Conservation (phyloP, 768 basidiomycete species). For the Calocybe cyanea region DNA sequence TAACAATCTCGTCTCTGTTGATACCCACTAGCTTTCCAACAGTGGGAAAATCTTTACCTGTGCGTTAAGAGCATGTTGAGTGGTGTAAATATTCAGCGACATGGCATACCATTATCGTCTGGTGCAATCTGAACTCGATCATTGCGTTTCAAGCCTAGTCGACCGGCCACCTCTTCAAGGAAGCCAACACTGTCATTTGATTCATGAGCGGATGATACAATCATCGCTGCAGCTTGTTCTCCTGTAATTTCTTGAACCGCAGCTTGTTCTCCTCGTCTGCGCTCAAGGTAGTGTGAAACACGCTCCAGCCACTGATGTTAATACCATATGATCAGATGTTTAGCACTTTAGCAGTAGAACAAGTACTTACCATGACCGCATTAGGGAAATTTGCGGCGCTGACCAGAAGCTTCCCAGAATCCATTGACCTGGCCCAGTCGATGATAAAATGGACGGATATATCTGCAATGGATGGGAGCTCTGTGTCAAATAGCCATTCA, state of each 20-base stretch:
- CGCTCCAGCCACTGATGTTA: constrained; percentile 49
- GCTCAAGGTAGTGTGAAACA: constrained; percentile 30
- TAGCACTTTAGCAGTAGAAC: not conserved
- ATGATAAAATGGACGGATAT: constrained; percentile 47
- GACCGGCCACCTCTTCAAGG: constrained; percentile 37
- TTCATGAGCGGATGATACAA: constrained; percentile 33
- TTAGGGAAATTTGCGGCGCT: constrained; percentile 35
- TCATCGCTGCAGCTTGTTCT: constrained; percentile 37
- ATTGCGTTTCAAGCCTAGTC: constrained; percentile 35
- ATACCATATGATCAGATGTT: not conserved
- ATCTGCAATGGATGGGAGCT: constrained; percentile 48
- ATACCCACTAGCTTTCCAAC: constrained; percentile 47
- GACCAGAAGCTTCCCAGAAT: constrained; percentile 31
- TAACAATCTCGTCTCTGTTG: constrained; percentile 42
- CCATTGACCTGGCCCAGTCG: constrained; percentile 39
- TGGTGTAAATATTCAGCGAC: not conserved
- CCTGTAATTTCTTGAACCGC: constrained; percentile 29
- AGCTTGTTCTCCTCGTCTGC: constrained; percentile 22
- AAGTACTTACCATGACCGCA: constrained; percentile 32
- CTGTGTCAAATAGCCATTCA: constrained; percentile 56
- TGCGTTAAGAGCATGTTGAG: not conserved
- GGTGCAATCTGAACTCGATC: constrained; percentile 40
- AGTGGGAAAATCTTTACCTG: constrained; percentile 40
- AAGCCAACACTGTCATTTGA: constrained; percentile 41
- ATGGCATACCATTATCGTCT: constrained; percentile 42